Percentiles rank a stretch among this genome's conserved stretches.
Conservation (phyloP, 2,329 filamentous ascomycete species). For the Botryotinia calthae region DNA sequence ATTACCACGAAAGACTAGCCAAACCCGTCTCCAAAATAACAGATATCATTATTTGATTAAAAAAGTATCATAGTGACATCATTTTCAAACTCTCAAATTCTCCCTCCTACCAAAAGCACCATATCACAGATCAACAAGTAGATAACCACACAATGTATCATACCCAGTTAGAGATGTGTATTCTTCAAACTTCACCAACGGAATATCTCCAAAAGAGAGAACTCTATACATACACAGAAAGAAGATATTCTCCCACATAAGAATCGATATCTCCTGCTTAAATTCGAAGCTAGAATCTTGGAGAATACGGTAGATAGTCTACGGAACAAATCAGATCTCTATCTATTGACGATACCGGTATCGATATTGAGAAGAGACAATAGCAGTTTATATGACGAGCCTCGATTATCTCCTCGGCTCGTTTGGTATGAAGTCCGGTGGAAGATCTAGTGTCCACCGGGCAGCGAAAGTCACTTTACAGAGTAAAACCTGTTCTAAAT, state of each 20-base stretch:
- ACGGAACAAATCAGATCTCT: neutral
- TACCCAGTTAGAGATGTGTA: too few species aligned
- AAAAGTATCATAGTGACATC: neutral
- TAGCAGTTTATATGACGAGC: neutral
- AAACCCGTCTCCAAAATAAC: neutral
- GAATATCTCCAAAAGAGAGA: neutral
- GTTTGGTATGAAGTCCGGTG: neutral
- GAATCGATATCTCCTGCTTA: neutral
- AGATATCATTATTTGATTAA: neutral
- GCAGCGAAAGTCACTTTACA: neutral
- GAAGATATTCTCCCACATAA: neutral
- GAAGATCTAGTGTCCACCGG: neutral
- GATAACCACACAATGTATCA: too few species aligned
- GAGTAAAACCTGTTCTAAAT: neutral
- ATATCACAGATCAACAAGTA: neutral
- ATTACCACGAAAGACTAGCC: neutral
- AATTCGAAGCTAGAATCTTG: neutral
- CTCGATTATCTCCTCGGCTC: neutral
- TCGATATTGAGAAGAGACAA: neutral
- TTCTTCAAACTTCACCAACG: neutral
- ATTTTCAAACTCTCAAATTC: neutral
- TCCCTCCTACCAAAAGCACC: neutral
- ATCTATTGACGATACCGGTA: too few species aligned
- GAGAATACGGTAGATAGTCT: neutral
- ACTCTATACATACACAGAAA: neutral